Evolutionary conservation across 495 filamentous ascomycete genomes (phyloP).

Genomic region (Hyphodiscus hymeniophilus): DNA sequence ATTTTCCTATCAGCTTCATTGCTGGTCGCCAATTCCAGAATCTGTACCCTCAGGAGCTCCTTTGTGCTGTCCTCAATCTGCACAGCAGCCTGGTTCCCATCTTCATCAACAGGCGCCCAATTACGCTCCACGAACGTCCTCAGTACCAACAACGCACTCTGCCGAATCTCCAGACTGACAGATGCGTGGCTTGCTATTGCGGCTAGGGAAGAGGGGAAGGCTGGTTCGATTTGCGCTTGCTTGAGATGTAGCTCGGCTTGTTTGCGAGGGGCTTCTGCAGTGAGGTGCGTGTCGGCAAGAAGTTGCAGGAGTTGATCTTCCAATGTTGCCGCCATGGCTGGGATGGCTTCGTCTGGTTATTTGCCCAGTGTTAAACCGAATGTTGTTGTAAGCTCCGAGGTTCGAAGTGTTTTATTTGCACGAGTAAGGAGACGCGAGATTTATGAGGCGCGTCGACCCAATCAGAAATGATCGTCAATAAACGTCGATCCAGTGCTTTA

Average conservation of each 20-base stretch:
- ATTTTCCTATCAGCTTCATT: constrained; percentile 73
- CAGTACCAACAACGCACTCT: constrained; percentile 72
- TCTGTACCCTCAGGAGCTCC: constrained; percentile 53
- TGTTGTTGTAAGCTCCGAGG: constrained; percentile 3
- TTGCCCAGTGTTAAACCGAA: background rate
- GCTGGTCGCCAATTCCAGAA: constrained; percentile 72
- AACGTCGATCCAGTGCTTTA: too few relatives aligned
- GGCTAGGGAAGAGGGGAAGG: constrained; percentile 68
- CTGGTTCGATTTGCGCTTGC: constrained; percentile 51
- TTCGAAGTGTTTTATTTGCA: constrained; percentile 3
- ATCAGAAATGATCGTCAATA: too few relatives aligned
- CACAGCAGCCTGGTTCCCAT: constrained; percentile 44
- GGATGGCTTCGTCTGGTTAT: background rate
- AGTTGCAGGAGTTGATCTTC: constrained; percentile 78
- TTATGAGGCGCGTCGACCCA: constrained; percentile 4
- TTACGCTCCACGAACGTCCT: constrained; percentile 71
- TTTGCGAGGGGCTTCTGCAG: constrained; percentile 60
- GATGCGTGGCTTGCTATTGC: constrained; percentile 69
- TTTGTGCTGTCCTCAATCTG: constrained; percentile 59
- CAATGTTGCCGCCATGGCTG: constrained; percentile 15
- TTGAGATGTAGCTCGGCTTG: constrained; percentile 71
- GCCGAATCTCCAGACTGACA: constrained; percentile 64
- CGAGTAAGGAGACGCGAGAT: constrained; percentile 2
- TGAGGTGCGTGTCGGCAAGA: constrained; percentile 69
- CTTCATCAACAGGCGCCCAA: constrained; percentile 55